phyloP scores from a whole-genome alignment of 768 basidiomycete species.

The Boletales sp. region DNA sequence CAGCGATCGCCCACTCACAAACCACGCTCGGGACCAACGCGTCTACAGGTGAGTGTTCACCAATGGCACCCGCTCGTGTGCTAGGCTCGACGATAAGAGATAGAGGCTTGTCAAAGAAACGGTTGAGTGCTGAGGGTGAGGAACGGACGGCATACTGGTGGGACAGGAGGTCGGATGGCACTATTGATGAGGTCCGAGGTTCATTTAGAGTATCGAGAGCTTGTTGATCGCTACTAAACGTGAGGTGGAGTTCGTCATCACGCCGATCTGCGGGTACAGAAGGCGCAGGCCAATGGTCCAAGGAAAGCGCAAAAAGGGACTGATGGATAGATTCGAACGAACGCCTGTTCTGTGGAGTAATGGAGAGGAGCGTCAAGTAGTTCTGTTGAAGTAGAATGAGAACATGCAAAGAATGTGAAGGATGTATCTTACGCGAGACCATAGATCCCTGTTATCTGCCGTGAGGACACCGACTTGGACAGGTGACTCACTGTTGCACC shows the following conservation, averaged over 20 bases:
- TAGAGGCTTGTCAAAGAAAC: slow-evolving; percentile 89
- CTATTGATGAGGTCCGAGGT: slow-evolving; percentile 7
- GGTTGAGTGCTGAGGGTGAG: slow-evolving; percentile 64
- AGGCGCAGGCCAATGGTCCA: slow-evolving; percentile 65
- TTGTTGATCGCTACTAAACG: slow-evolving; percentile 28
- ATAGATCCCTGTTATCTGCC: slow-evolving; percentile 76
- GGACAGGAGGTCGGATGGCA: slow-evolving; percentile 46
- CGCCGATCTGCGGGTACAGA: slow-evolving; percentile 20
- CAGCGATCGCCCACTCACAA: slow-evolving; percentile 71
- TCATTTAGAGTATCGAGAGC: background rate
- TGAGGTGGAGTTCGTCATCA: slow-evolving; percentile 27
- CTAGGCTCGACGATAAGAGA: slow-evolving; percentile 82
- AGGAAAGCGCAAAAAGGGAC: slow-evolving; percentile 75
- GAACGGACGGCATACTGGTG: slow-evolving; percentile 75
- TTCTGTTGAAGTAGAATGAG: slow-evolving; percentile 41
- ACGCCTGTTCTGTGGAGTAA: slow-evolving; percentile 63
- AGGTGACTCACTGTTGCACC: slow-evolving; percentile 51
- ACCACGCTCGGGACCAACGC: slow-evolving; percentile 87
- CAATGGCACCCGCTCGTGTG: slow-evolving; percentile 79
- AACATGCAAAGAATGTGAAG: background rate
- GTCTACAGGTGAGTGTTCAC: slow-evolving; percentile 89
- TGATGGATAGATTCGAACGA: slow-evolving; percentile 62
- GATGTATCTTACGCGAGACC: slow-evolving; percentile 60
- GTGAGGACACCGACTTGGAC: slow-evolving; percentile 68
- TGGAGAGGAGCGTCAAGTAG: slow-evolving; percentile 58